Base-by-base conservation (phyloP, 2,329 filamentous ascomycete genomes). In the Alternaria infectoria region DNA sequence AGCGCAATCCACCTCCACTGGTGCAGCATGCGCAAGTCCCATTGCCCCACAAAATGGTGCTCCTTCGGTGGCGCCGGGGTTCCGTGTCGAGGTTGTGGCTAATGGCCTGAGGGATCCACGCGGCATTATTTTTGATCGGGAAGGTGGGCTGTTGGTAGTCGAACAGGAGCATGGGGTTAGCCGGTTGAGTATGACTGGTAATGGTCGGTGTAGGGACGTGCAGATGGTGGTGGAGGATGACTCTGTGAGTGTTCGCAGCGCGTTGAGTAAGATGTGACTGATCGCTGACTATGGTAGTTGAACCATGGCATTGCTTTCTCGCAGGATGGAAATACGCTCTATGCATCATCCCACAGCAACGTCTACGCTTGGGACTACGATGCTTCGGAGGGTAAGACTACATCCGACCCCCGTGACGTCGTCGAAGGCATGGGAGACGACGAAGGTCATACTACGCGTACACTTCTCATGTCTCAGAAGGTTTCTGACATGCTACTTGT, bases 281-380 rank as follows among this genome's bases (percentile, higher is more conserved):
- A 32, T 62, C 13, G 54, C 59, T 62, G 57, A 65, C 62, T 12
- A 57, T 49, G 5, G 9, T 59, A 81, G 73, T 69, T 85, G 28
- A 88, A 87, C 64, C 85, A 87, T 69, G 85, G 85, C 28, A 82
- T 87, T 50, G 81, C 80, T 19, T 69, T 86, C 15, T 84, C 83
- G 12, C 59, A 71, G n/a, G 81, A 86, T 76, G 84, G 85, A 15
- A 80, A 68, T 12, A 85, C 81, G 4, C 80, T 87, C 10, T 86
- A 85, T 67, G 85, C 82, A 15, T 92, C 90, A 0, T 86, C 85
- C 2, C 74, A 83, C 6, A 82, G 86, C 51, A 81, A 83, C n/a
- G 88, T 91, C 32, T 90, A 84, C 72, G 81, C 86, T 3, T 93
- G 89, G 88, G 75, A 82, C 26, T 93, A 93, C 74, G 84, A 91